Evolutionary conservation across 352 stramenopile genomes (phyloP), one percentile per base, ranked within the genome.

Genomic region (Phytophthora megakarya): DNA sequence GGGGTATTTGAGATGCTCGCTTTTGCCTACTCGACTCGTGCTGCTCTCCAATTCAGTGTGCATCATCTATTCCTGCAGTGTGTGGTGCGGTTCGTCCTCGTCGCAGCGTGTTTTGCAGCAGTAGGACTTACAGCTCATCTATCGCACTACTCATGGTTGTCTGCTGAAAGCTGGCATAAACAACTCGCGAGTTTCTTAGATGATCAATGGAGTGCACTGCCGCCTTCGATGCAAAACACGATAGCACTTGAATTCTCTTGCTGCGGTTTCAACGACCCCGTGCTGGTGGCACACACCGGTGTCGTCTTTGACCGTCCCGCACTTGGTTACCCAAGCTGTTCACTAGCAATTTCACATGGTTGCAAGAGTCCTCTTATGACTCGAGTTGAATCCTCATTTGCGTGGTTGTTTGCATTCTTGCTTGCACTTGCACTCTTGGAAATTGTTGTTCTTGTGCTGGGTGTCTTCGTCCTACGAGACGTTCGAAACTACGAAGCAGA

Each of bases 261-360:
- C 46, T 89, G 77, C 39, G 80, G 80, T 8, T 89, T 84, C 33
- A 73, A 84, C 37, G 73, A 86, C 16, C 77, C 80, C 5, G 28
- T 73, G 12, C 40, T 82, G 3, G 38, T 82, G 1, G 54, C 56
- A 8, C 65, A 64, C 8, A 43, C 70, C 45, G 69, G 65, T 7
- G 39, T 87, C 10, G 56, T 81, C 16, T 89, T 82, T 23, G 80
- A 87, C 23, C 75, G 77, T 1, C 65, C 77, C 8, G 65, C 75
- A 1, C 35, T 77, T 1, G 64, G 71, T 9, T 81, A 72, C 21
- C 50, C 70, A 15, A 13, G 46, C 3, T 89, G 80, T 35, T 78
- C 77, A 2, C 52, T 84, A 3, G 49, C 66, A 10, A 76, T 73
- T 15, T 61, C 70, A 0, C 66, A 59, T 12, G 80, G 77, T 6